These are phyloP conservation scores for Clitopilus hobsonii DNA, from an alignment of 768 basidiomycete species.

Conservation along the genomic window DNA sequence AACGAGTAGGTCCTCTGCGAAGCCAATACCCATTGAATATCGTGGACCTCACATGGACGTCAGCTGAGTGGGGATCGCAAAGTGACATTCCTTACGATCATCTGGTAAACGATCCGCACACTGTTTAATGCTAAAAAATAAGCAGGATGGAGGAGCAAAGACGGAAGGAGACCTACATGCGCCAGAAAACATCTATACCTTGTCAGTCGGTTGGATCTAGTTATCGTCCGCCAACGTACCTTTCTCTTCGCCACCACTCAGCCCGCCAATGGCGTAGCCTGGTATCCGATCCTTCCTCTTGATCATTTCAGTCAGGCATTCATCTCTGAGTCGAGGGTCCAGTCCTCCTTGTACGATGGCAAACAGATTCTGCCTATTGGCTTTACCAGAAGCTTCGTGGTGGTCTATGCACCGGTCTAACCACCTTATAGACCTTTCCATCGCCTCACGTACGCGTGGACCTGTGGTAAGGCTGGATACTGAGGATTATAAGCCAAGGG, in stretches of 20 bases:
- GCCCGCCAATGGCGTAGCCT: slow-evolving; percentile 89
- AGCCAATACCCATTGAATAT: slow-evolving; percentile 92
- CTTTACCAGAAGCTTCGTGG: slow-evolving; percentile 65
- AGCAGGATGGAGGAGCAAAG: background rate
- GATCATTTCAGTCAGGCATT: slow-evolving; percentile 80
- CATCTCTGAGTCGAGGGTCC: slow-evolving; percentile 62
- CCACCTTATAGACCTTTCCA: slow-evolving; percentile 87
- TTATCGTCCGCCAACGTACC: slow-evolving; percentile 34
- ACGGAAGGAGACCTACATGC: slow-evolving; percentile 50
- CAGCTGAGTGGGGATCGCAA: slow-evolving; percentile 6
- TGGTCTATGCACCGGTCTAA: slow-evolving; percentile 81
- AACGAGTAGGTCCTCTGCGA: slow-evolving; percentile 89
- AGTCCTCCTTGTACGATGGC: slow-evolving; percentile 92
- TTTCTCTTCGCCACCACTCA: slow-evolving; percentile 92
- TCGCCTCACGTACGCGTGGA: slow-evolving; percentile 81
- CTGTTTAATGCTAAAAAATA: slow-evolving; percentile 60
- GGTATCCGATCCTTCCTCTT: slow-evolving; percentile 69
- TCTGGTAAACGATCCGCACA: slow-evolving; percentile 75
- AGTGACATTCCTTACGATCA: slow-evolving; percentile 51
- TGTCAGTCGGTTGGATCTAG: background rate
- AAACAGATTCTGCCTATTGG: slow-evolving; percentile 74
- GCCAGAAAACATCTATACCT: slow-evolving; percentile 74
- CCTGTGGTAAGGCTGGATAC: slow-evolving; percentile 80
- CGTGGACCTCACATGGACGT: slow-evolving; percentile 56
- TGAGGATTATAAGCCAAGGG: background rate